Base-by-base conservation (phyloP, 495 filamentous ascomycete genomes). In the Collariella sp. region DNA sequence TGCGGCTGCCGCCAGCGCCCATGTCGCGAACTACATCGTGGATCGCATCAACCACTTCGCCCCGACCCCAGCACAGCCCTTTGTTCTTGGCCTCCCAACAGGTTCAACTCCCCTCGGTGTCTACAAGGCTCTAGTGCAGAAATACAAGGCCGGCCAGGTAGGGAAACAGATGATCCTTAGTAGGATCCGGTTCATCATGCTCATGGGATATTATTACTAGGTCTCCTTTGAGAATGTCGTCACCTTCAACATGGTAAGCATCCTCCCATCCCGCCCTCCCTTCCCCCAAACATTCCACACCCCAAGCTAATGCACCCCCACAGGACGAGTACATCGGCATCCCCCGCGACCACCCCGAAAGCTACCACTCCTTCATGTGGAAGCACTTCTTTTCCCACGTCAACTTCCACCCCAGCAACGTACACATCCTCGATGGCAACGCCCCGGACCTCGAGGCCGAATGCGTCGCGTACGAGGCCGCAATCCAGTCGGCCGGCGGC, bases 291-390 rank as follows among this genome's bases (percentile, higher is more conserved):
- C 35, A 31, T 19, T 11, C 16, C 13, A 31, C 3, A 7, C 12
- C 7, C 23, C 19, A 50, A 39, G 49, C 53, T 24, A 20, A 18
- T n/a, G n/a, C 1, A 41, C 0, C 6, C 19, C 5, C 12, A 9
- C 52, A 91, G 87, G 88, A 91, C 70, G 88, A 94, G 72, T 94
- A 91, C 66, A 83, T 91, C 61, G 84, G 85, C 38, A 79, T 94
- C 51, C 84, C 88, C 26, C 79, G 84, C 55, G 86, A 89, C 57
- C 87, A 91, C 65, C 85, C 87, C 11, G 81, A 90, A 67, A 86
- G 81, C 65, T 91, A 91, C 71, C 88, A 91, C 73, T 84, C 83
- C 51, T 94, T 91, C 74, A 91, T 94, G 88, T 91, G 87, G 76
- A 86, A 84, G 70, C 78, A 91, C 69, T 88, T 91, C 78, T 94